Evolutionary conservation across 495 filamentous ascomycete genomes (phyloP).

Genomic region (Penicillium arizonense): DNA sequence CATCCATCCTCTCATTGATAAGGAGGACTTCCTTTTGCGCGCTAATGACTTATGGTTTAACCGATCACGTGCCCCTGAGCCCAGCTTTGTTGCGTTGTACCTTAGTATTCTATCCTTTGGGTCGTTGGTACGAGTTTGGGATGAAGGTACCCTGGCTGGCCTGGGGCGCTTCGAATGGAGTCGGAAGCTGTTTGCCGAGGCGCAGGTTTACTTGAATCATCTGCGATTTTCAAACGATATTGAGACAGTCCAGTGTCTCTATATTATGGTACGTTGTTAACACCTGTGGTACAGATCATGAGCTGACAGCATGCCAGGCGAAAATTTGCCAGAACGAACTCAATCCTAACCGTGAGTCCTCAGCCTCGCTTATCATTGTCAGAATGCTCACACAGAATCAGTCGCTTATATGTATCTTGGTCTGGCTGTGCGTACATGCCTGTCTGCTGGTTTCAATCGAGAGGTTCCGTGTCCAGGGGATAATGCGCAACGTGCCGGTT

Average conservation of each 20-base stretch:
- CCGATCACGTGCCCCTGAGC: constrained; percentile 26
- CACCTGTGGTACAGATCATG: no score
- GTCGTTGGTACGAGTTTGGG: constrained; percentile 38
- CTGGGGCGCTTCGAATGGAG: constrained; percentile 43
- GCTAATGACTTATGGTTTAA: constrained; percentile 40
- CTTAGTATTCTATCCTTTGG: constrained; percentile 41
- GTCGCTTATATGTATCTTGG: constrained; percentile 49
- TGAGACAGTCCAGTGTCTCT: constrained; percentile 42
- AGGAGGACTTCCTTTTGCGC: constrained; percentile 36
- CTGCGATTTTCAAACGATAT: constrained; percentile 39
- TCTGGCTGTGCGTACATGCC: constrained; percentile 38
- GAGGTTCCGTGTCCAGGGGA: constrained; percentile 34
- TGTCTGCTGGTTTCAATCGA: constrained; percentile 42
- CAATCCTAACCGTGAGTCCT: constrained; percentile 35
- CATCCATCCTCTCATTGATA: constrained; percentile 42
- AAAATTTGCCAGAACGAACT: constrained; percentile 46
- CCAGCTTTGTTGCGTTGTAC: constrained; percentile 40
- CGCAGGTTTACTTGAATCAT: constrained; percentile 36
- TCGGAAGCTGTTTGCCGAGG: constrained; percentile 41
- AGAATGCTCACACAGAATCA: constrained; percentile 13
- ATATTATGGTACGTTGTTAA: constrained; percentile 33
- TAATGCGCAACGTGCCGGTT: constrained; percentile 25
- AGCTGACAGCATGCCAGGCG: constrained; percentile 17
- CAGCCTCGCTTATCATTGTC: neutral
- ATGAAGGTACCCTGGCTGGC: constrained; percentile 34